Evolutionary conservation across 2,329 filamentous ascomycete species (phyloP).

Genomic region (Aspergillus terreus): DNA sequence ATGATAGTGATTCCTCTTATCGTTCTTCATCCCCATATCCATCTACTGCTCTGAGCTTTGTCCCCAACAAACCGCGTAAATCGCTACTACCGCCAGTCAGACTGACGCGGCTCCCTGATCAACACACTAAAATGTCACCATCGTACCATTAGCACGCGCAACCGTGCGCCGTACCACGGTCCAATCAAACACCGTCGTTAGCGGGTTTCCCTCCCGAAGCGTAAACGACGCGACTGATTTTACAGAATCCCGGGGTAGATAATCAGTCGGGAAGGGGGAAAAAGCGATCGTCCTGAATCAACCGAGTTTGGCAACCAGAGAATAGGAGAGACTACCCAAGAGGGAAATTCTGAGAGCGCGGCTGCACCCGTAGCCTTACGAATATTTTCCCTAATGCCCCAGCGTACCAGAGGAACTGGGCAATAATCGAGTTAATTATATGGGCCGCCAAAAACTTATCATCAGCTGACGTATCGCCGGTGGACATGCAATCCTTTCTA

Average conservation of each 20-base stretch:
- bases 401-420: slow-evolving; percentile 1
- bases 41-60: no score
- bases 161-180: slow-evolving; percentile 8
- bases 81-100: slow-evolving; percentile 5
- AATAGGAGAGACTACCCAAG: not conserved
- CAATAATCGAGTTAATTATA: not conserved
- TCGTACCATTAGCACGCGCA: slow-evolving; percentile 10
- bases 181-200: not conserved
- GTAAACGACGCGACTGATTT: not conserved
- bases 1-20: no score
- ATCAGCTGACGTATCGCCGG: slow-evolving; percentile 8
- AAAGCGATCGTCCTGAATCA: not conserved
- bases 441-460: not conserved
- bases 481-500: not conserved
- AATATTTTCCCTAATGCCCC: slow-evolving; percentile 1
- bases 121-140: slow-evolving; percentile 17
- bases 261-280: no score
- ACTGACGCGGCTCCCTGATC: slow-evolving; percentile 22
- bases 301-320: not conserved
- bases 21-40: no score
- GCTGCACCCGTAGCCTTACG: slow-evolving; percentile 12
- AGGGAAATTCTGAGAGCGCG: slow-evolving; percentile 6
- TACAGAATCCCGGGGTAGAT: not conserved
- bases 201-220: not conserved
- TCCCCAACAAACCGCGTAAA: not conserved